phyloP scores from a whole-genome alignment of 2,329 filamentous ascomycete species.

The Colletotrichum echinochloae region DNA sequence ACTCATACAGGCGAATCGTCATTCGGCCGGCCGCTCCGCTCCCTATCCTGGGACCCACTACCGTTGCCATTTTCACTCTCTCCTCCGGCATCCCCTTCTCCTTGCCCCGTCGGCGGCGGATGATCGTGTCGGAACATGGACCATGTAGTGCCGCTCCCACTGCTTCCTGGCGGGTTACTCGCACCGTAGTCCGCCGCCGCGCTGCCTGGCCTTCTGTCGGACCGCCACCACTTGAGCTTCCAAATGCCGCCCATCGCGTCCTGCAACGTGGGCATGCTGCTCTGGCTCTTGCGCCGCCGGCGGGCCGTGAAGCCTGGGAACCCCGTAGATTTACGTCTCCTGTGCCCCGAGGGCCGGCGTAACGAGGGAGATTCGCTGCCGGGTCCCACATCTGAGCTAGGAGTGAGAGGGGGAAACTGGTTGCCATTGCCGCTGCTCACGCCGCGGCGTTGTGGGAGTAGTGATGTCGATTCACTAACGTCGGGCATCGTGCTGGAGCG shows the following conservation, averaged over 20 bases:
- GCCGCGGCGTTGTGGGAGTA: constrained; percentile 47
- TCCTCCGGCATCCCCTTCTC: background rate
- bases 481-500: constrained; percentile 64
- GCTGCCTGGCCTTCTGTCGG: constrained; percentile 7
- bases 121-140: constrained; percentile 32
- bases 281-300: constrained; percentile 54
- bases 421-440: constrained; percentile 43
- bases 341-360: constrained; percentile 50
- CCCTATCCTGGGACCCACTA: constrained; percentile 25
- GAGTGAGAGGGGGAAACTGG: constrained; percentile 7
- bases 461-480: constrained; percentile 54
- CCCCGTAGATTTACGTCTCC: constrained; percentile 69
- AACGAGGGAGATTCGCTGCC: constrained; percentile 39
- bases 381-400: constrained; percentile 44
- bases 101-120: background rate
- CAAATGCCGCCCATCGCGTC: constrained; percentile 65
- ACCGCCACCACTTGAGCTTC: constrained; percentile 67
- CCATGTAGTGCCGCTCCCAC: constrained; percentile 32
- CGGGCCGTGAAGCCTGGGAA: constrained; percentile 72
- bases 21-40: constrained; percentile 21
- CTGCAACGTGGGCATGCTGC: constrained; percentile 56
- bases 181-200: constrained; percentile 40
- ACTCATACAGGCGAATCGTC: constrained; percentile 52
- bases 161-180: constrained; percentile 38
- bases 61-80: constrained; percentile 17